These are phyloP conservation scores for Alloteropsis angusta DNA, from an alignment of 202 grass and related monocot species.

Conservation along the genomic window DNA sequence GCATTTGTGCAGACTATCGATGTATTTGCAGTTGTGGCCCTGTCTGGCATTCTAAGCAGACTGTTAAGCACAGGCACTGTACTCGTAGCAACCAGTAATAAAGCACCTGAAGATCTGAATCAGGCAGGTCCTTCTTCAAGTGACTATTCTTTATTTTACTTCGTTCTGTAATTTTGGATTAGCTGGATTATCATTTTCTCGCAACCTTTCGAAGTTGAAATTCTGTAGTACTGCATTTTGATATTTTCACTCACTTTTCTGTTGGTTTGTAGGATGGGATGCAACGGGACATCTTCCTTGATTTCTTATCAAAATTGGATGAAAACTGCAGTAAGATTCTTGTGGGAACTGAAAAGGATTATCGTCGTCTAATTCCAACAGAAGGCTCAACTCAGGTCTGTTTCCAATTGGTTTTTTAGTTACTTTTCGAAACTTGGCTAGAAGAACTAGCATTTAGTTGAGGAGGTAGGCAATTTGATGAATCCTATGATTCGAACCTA, in stretches of 20 bases:
- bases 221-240: neutral
- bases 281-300: constrained; percentile 86
- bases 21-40: constrained; percentile 86
- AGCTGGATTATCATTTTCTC: neutral
- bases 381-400: constrained; percentile 50
- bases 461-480: neutral
- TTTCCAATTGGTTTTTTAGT: neutral
- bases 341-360: constrained; percentile 68
- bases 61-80: constrained; percentile 80
- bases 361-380: constrained; percentile 76
- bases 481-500: neutral
- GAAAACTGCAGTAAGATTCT: constrained; percentile 74
- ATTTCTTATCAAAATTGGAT: constrained; percentile 70
- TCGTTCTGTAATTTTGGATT: neutral
- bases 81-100: constrained; percentile 88
- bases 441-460: neutral
- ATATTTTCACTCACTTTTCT: constrained; percentile 8
- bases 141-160: neutral
- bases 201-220: neutral
- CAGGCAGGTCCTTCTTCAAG: constrained; percentile 43
- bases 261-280: constrained; percentile 74
- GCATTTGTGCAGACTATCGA: constrained; percentile 73
- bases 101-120: constrained; percentile 89
- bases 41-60: constrained; percentile 89
- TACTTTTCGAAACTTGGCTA: neutral